These are phyloP conservation scores for Salvia splendens DNA, from an alignment of 257 asterid genomes.

Conservation along the genomic window DNA sequence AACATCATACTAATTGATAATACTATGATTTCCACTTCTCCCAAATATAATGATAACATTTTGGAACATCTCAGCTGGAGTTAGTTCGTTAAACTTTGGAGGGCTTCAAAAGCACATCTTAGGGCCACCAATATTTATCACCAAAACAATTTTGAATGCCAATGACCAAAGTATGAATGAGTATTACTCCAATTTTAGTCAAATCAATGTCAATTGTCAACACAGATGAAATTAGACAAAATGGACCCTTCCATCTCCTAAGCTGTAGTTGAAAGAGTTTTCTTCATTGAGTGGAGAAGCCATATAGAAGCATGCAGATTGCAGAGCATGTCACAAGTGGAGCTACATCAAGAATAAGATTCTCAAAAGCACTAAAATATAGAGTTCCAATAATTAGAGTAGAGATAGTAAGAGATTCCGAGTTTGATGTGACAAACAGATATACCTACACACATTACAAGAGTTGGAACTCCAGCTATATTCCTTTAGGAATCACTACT, in stretches of 20 bases:
- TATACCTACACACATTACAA: conserved; percentile 42
- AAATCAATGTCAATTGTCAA: neutral
- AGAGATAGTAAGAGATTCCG: conserved; percentile 61
- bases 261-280: conserved; percentile 15
- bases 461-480: conserved; percentile 33
- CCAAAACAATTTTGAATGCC: neutral
- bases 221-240: neutral
- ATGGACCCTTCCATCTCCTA: conserved; percentile 5
- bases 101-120: conserved; percentile 4
- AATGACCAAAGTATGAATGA: neutral
- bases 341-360: conserved; percentile 60
- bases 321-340: conserved; percentile 36
- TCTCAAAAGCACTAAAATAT: conserved; percentile 56
- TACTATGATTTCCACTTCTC: neutral
- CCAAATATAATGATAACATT: conserved; percentile 6
- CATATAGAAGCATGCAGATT: conserved; percentile 36
- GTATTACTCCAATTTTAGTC: neutral
- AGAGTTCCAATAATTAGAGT: conserved; percentile 58
- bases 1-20: neutral
- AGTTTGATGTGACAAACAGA: conserved; percentile 50
- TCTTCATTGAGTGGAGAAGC: conserved; percentile 23
- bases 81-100: neutral
- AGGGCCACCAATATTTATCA: neutral
- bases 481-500: conserved; percentile 39
- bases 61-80: neutral